Conservation (phyloP, 1,284 basidiomycete species). For the Cryptococcus amylolentus region DNA sequence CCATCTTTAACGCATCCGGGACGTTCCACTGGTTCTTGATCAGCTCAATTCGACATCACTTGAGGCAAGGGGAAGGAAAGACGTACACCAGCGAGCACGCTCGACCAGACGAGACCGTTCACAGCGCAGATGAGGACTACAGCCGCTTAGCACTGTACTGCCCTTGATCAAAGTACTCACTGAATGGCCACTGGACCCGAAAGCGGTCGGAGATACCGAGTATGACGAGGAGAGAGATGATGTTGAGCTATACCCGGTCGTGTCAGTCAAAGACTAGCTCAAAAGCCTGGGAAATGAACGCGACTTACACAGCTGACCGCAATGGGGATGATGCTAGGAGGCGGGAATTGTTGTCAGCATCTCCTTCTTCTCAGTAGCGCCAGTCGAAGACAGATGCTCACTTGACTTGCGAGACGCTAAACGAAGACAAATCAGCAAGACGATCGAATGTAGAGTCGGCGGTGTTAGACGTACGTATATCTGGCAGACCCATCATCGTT, state of each 20-base stretch:
- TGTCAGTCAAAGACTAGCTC: neutral
- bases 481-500: slow-evolving; percentile 16
- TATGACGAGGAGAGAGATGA: slow-evolving; percentile 12
- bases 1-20: slow-evolving; percentile 11
- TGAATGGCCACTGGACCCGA: slow-evolving; percentile 13
- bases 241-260: slow-evolving; percentile 4
- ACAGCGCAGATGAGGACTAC: slow-evolving; percentile 3
- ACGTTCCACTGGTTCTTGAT: slow-evolving; percentile 9
- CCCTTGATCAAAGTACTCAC: slow-evolving; percentile 4
- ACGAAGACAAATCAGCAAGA: too few relatives aligned
- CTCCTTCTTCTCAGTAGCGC: too few relatives aligned
- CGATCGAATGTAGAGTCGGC: neutral
- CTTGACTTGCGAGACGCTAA: slow-evolving; percentile 13
- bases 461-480: slow-evolving; percentile 5
- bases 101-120: slow-evolving; percentile 10
- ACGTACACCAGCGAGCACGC: slow-evolving; percentile 11
- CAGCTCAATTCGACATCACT: too few relatives aligned
- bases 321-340: slow-evolving; percentile 14
- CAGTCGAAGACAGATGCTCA: neutral
- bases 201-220: slow-evolving; percentile 13
- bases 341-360: neutral
- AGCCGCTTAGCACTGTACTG: neutral
- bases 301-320: slow-evolving; percentile 10
- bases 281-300: neutral
- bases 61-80: neutral